Conservation (phyloP, 1,284 basidiomycete species). For the Golubevia sp. region DNA sequence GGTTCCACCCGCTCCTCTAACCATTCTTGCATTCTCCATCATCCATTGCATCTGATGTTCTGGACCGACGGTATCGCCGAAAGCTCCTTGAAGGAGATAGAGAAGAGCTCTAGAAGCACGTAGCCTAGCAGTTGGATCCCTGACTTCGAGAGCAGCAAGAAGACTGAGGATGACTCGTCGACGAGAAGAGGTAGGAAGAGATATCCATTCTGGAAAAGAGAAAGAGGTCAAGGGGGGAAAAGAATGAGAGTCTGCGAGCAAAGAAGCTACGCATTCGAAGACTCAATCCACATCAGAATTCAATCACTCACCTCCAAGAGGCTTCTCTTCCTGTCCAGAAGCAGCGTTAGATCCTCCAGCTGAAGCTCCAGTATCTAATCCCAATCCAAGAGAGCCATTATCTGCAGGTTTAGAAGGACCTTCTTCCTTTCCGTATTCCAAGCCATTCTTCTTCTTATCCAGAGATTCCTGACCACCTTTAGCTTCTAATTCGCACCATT, state of each 20-base stretch:
- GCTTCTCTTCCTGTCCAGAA: background rate
- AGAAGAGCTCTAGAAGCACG: slow-evolving; percentile 41
- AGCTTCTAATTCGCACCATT: background rate
- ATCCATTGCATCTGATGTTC: slow-evolving; percentile 96
- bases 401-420: background rate
- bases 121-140: slow-evolving; percentile 42
- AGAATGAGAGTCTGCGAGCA: background rate
- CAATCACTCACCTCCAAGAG: background rate
- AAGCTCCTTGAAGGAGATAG: slow-evolving; percentile 72
- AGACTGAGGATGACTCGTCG: slow-evolving; percentile 40
- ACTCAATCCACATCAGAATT: background rate
- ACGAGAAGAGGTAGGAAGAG: slow-evolving; percentile 33
- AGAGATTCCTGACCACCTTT: slow-evolving; percentile 25
- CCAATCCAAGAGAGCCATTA: background rate
- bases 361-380: background rate
- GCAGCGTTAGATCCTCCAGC: background rate
- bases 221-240: background rate
- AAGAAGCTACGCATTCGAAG: background rate
- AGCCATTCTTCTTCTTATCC: slow-evolving; percentile 17
- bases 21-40: slow-evolving; percentile 86
- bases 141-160: slow-evolving; percentile 42
- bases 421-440: slow-evolving; percentile 13
- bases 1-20: slow-evolving; percentile 82
- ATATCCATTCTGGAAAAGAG: slow-evolving; percentile 29
- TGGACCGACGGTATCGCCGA: slow-evolving; percentile 84